phyloP scores from a whole-genome alignment of 306 rosid species.

The Prinsepia uniflora region DNA sequence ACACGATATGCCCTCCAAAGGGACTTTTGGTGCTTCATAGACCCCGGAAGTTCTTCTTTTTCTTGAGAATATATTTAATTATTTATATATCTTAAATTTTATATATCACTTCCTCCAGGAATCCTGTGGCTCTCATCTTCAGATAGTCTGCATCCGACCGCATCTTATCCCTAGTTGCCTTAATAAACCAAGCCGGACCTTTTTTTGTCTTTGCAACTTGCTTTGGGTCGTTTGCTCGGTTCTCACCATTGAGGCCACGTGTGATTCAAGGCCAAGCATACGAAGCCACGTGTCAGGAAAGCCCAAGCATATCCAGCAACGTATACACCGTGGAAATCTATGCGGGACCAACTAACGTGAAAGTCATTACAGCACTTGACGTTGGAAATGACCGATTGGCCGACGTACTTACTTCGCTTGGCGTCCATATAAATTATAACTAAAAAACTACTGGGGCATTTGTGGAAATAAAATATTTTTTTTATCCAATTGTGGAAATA shows the following conservation, averaged over 20 bases:
- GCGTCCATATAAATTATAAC: too few relatives aligned
- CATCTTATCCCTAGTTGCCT: slow-evolving; percentile 1
- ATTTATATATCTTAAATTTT: too few relatives aligned
- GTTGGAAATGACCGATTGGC: background rate
- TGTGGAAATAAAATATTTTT: background rate
- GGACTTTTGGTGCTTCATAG: too few relatives aligned
- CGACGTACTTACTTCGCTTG: background rate
- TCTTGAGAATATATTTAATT: too few relatives aligned
- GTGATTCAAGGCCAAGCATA: background rate
- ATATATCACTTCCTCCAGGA: background rate
- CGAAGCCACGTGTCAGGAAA: background rate
- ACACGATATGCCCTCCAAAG: too few relatives aligned
- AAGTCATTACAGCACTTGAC: background rate
- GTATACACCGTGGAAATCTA: background rate
- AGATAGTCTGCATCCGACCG: background rate
- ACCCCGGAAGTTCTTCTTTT: too few relatives aligned
- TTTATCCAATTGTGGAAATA: background rate
- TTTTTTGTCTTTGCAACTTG: background rate
- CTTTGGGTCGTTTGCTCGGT: background rate
- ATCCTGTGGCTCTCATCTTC: background rate
- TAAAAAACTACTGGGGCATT: background rate
- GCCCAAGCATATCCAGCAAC: background rate
- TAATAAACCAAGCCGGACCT: background rate
- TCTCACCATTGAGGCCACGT: background rate
- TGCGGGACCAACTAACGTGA: background rate